Evolutionary conservation across 177 flowering plant genomes (phyloP), one percentile per base, ranked within the genome.

Genomic region (Vitis hybrid): DNA sequence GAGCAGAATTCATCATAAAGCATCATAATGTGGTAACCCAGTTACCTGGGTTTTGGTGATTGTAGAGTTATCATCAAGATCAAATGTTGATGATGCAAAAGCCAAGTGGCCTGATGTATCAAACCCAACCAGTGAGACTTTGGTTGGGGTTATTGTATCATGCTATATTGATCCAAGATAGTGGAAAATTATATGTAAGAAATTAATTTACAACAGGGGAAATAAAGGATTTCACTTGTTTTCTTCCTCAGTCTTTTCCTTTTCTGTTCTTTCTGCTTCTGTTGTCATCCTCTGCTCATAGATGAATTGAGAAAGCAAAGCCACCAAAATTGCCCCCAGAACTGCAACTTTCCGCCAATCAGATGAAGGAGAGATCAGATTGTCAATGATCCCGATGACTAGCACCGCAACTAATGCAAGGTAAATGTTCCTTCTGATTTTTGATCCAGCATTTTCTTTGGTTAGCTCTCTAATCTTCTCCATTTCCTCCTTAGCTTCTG

Each of bases 311-410:
- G 84, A 70, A 52, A 87, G 18, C 85, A 95, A 79, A 60, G 84
- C 91, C 66, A 87, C 85, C 57, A 89, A 60, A 75, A 93, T 85
- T 39, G 75, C 81, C 58, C 86, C 93, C 14, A 91, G 85, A 65
- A 76, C 82, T 23, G 86, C 86, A 23, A 83, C 79, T 77, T 90
- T 93, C 48, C 73, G 59, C 96, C 91, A 90, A 67, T 90, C 92
- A 0, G 81, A 65, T 2, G 85, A 65, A 10, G 86, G 70, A 72
- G 88, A 75, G 61, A 85, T 68, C 62, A 83, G 72, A 13, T 87
- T 78, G 64, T 89, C 87, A 50, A 74, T 83, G 54, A 91, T 80
- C 26, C 74, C 83, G 54, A 82, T 49, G 51, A 62, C 75, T 34
- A 86, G 64, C 65, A 94, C 59, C 10, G 81, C 88, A 17, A 84